phyloP scores from a whole-genome alignment of 495 filamentous ascomycete species.

The Rhypophila decipiens region DNA sequence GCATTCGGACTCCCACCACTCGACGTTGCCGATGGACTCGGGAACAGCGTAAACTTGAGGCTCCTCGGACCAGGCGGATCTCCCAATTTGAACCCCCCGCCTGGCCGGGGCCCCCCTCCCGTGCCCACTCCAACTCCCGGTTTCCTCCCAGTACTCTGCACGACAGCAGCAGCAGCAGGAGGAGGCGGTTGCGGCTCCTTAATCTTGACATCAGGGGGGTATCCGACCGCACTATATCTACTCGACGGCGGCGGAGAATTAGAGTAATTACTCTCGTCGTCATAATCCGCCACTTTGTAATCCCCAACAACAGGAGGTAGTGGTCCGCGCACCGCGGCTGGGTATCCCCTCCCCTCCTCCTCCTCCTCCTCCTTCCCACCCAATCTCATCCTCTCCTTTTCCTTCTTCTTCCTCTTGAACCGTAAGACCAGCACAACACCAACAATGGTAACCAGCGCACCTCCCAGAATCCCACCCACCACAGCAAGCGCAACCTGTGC shows the following conservation, averaged over 20 bases:
- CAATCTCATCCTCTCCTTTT: too few relatives aligned
- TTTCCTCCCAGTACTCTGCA: slow-evolving; percentile 1
- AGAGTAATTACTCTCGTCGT: slow-evolving; percentile 6
- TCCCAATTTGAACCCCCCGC: slow-evolving; percentile 12
- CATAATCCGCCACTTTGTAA: slow-evolving; percentile 1
- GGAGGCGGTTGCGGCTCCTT: slow-evolving; percentile 6
- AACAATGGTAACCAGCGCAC: slow-evolving; percentile 28
- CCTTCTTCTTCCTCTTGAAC: slow-evolving; percentile 20
- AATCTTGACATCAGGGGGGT: slow-evolving; percentile 10
- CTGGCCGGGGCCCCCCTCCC: neutral
- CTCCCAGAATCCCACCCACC: slow-evolving; percentile 35
- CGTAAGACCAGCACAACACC: slow-evolving; percentile 29
- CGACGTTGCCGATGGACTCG: slow-evolving; percentile 26
- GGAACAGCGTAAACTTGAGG: slow-evolving; percentile 25
- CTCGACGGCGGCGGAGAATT: neutral
- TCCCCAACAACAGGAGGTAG: slow-evolving; percentile 1
- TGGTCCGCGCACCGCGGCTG: slow-evolving; percentile 11
- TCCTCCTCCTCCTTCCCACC: too few relatives aligned
- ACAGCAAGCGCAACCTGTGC: slow-evolving; percentile 34
- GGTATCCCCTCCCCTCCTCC: neutral
- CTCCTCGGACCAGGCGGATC: slow-evolving; percentile 16
- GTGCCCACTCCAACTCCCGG: neutral
- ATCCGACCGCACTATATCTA: neutral
- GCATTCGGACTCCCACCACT: slow-evolving; percentile 1
- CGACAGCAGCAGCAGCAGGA: neutral